Evolutionary conservation across 2,329 filamentous ascomycete genomes (phyloP).

Genomic region (Endoconidiophora polonica): DNA sequence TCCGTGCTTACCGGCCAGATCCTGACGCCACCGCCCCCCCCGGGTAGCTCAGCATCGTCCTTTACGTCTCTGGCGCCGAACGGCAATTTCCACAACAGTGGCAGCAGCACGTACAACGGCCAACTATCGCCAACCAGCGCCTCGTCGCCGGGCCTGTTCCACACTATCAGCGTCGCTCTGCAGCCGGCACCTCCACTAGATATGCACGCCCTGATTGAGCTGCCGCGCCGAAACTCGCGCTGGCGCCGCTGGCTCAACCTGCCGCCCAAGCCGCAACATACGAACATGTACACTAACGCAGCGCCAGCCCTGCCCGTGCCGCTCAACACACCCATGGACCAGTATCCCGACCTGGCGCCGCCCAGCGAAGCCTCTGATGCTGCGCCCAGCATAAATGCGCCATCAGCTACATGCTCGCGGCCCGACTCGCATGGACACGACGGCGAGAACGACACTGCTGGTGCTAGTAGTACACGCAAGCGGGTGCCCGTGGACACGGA

Average conservation of each 20-base stretch:
- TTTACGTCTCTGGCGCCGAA: constrained; percentile 17
- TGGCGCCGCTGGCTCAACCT: constrained; percentile 14
- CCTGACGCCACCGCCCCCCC: constrained; percentile 17
- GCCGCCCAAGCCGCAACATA: constrained; percentile 12
- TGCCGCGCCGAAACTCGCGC: constrained; percentile 14
- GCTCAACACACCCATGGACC: constrained; percentile 5
- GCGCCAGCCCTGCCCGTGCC: constrained; percentile 12
- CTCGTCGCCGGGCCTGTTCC: constrained; percentile 18
- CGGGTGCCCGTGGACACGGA: constrained; percentile 14
- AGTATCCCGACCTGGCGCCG: constrained; percentile 2
- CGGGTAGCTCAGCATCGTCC: constrained; percentile 21
- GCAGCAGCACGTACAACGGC: neutral
- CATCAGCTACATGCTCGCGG: constrained; percentile 6
- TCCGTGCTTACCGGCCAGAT: constrained; percentile 20
- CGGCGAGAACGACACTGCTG: constrained; percentile 1
- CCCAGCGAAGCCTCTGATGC: neutral
- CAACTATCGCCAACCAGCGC: constrained; percentile 12
- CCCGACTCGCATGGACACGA: constrained; percentile 1
- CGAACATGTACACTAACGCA: constrained; percentile 13
- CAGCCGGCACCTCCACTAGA: constrained; percentile 16
- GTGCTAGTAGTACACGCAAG: constrained; percentile 14
- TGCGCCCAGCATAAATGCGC: constrained; percentile 3
- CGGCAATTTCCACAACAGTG: constrained; percentile 13
- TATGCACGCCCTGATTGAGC: constrained; percentile 14
- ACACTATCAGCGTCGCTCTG: constrained; percentile 16